Evolutionary conservation across 108 stramenopile species (phyloP).

Genomic region (Pseudonitzschia pungens): DNA sequence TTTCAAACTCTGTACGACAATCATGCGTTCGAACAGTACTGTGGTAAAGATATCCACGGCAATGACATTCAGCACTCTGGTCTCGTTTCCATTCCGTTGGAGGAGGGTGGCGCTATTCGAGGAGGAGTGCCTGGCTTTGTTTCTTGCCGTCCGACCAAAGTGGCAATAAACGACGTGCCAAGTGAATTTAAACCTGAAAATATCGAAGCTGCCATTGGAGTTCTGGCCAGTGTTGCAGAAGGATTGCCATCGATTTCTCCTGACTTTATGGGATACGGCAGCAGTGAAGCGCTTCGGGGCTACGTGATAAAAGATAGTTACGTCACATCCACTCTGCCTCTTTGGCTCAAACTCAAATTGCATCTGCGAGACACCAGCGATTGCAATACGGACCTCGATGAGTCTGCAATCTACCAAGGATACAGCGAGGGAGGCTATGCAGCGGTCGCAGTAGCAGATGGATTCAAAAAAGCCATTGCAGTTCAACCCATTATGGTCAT

Average conservation of each 20-base stretch:
- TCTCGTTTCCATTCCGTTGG: neutral
- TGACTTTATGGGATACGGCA: conserved; percentile 9
- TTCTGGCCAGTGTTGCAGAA: neutral
- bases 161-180: neutral
- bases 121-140: neutral
- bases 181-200: neutral
- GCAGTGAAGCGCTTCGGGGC: conserved; percentile 4
- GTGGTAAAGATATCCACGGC: neutral
- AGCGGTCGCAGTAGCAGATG: conserved; percentile 26
- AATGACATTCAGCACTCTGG: conserved; percentile 3
- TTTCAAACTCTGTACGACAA: neutral
- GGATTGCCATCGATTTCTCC: neutral
- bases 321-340: conserved; percentile 28
- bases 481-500: conserved; percentile 16
- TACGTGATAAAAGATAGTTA: conserved; percentile 33
- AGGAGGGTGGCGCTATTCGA: neutral
- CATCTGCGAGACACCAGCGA: conserved; percentile 18
- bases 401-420: conserved; percentile 12
- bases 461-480: conserved; percentile 9
- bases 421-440: conserved; percentile 40
- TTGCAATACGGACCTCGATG: conserved; percentile 21
- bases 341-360: conserved; percentile 29
- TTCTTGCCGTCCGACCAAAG: neutral
- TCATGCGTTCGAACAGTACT: neutral
- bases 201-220: neutral